phyloP scores from a whole-genome alignment of 768 basidiomycete species.

The Leccinum disarticulatum region DNA sequence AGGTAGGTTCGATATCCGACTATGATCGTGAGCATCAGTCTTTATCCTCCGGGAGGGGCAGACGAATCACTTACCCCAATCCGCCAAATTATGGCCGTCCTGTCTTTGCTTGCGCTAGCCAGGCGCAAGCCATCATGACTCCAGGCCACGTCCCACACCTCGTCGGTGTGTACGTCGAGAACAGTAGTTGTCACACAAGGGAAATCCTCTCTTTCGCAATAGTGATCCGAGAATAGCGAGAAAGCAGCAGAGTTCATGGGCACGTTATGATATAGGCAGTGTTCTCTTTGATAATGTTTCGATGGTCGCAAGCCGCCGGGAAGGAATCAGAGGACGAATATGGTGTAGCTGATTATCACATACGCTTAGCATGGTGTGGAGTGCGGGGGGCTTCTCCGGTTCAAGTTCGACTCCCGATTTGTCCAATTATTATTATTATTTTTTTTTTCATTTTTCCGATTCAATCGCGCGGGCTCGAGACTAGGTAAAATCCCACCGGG shows the following conservation, averaged over 20 bases:
- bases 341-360: slow-evolving; percentile 43
- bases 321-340: slow-evolving; percentile 89
- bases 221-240: slow-evolving; percentile 87
- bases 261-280: slow-evolving; percentile 86
- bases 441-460: no score
- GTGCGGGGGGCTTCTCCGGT: slow-evolving; percentile 41
- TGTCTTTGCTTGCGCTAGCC: slow-evolving; percentile 88
- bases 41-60: slow-evolving; percentile 2
- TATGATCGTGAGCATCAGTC: slow-evolving; percentile 24
- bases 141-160: slow-evolving; percentile 97
- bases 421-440: no score
- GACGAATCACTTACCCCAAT: slow-evolving; percentile 60
- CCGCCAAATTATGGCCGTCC: slow-evolving; percentile 85
- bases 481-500: no score
- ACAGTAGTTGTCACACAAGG: slow-evolving; percentile 85
- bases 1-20: slow-evolving; percentile 47
- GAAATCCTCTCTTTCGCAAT: slow-evolving; percentile 78
- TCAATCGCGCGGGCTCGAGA: no score
- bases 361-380: slow-evolving; percentile 38
- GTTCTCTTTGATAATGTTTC: slow-evolving; percentile 70
- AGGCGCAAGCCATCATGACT: slow-evolving; percentile 84
- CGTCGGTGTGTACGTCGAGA: slow-evolving; percentile 82
- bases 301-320: slow-evolving; percentile 82
- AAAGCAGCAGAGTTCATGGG: slow-evolving; percentile 55
- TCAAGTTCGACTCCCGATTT: slow-evolving; percentile 43